Evolutionary conservation across 257 asterid genomes (phyloP).

Genomic region (Nicotiana undulata): DNA sequence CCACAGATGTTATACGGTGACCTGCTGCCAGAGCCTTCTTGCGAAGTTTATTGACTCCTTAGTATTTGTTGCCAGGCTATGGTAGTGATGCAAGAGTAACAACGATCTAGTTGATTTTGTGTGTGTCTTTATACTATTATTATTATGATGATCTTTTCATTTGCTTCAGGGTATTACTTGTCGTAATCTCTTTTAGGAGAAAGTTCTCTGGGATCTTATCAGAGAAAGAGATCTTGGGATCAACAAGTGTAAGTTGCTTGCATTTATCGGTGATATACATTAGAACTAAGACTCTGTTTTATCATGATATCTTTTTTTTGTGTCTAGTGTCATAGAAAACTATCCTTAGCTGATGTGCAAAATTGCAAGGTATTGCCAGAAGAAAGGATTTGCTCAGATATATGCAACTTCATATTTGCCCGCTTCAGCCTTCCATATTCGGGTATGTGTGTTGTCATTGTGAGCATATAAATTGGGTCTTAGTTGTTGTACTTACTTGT

Average conservation of each 20-base stretch:
- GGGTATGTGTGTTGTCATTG: slow-evolving; percentile 36
- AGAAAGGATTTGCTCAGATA: slow-evolving; percentile 70
- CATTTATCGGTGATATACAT: not conserved
- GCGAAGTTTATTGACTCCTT: slow-evolving; percentile 60
- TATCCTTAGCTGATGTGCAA: slow-evolving; percentile 34
- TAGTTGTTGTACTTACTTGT: slow-evolving; percentile 6
- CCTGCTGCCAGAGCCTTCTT: slow-evolving; percentile 45
- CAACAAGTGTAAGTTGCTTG: slow-evolving; percentile 57
- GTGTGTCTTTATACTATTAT: not conserved
- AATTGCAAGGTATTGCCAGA: slow-evolving; percentile 71
- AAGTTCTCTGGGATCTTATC: slow-evolving; percentile 59
- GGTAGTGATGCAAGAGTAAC: slow-evolving; percentile 35
- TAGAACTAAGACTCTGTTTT: slow-evolving; percentile 1
- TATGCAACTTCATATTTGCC: slow-evolving; percentile 52
- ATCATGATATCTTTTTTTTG: not conserved
- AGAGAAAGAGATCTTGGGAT: slow-evolving; percentile 70
- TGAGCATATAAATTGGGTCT: not conserved
- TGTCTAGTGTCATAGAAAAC: slow-evolving; percentile 6
- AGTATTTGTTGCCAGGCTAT: slow-evolving; percentile 64
- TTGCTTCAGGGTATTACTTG: slow-evolving; percentile 70
- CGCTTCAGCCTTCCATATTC: slow-evolving; percentile 35
- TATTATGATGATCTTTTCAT: slow-evolving; percentile 7
- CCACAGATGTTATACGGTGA: slow-evolving; percentile 52
- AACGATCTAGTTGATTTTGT: not conserved
- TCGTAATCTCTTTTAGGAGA: slow-evolving; percentile 48